A percentile compares a stretch with the other conserved stretches of the same genome.
phyloP scores from a whole-genome alignment of 352 stramenopile species.

The Phytophthora ramorum region DNA sequence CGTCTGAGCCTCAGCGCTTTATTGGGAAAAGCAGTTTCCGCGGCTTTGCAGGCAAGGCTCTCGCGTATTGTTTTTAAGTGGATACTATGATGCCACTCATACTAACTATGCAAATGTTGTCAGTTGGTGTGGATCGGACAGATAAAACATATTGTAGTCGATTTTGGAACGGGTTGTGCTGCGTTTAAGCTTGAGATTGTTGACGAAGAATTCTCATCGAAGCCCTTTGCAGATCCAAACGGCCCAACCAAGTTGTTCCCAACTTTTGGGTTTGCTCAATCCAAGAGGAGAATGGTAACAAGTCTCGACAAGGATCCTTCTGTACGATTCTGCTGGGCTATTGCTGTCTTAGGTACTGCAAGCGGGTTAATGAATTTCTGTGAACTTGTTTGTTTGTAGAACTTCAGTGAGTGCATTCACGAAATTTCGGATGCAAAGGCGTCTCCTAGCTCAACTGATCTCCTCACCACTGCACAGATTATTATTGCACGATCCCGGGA shows the following conservation, averaged over 20 bases:
- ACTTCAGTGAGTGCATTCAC: conserved; percentile 9
- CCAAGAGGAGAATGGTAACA: not conserved
- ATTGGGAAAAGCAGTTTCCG: conserved; percentile 18
- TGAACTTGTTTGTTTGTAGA: conserved; percentile 7
- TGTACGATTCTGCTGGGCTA: conserved; percentile 12
- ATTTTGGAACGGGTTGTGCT: conserved; percentile 16
- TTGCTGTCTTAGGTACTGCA: not conserved
- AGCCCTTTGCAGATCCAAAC: not conserved
- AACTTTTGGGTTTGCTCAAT: not conserved
- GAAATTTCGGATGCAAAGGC: conserved; percentile 3
- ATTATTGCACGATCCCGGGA: conserved; percentile 14
- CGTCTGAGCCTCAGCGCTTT: conserved; percentile 31
- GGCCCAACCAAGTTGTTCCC: not conserved
- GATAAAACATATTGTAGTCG: conserved; percentile 21
- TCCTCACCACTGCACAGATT: conserved; percentile 15
- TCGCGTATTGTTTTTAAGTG: not conserved
- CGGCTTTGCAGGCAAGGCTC: conserved; percentile 20
- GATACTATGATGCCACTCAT: not conserved
- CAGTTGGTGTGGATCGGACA: conserved; percentile 32
- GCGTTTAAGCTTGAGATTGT: conserved; percentile 25
- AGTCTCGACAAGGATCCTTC: not conserved
- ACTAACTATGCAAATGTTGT: conserved; percentile 1
- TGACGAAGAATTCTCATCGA: not conserved
- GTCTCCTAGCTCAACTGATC: not conserved
- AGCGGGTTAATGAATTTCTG: not conserved